phyloP scores from a whole-genome alignment of 371 early-diverging fungal species.

The Basidiobolus meristosporus region DNA sequence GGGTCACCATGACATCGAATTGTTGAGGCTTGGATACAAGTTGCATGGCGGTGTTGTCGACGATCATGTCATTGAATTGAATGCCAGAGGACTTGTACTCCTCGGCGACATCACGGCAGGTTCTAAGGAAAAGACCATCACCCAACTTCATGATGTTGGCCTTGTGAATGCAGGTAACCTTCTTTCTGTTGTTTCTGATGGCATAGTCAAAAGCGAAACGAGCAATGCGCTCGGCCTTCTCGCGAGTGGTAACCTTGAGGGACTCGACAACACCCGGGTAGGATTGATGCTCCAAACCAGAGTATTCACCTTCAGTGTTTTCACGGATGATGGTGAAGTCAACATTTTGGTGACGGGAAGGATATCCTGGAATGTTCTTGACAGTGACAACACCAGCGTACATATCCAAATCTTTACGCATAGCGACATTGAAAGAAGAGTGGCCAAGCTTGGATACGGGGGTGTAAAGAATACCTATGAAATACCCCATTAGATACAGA shows the following conservation, averaged over 20 bases:
- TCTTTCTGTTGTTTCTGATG: constrained; percentile 85
- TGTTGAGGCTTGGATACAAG: constrained; percentile 88
- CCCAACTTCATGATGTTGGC: constrained; percentile 98
- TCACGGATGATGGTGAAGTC: constrained; percentile 96
- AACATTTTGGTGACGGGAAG: constrained; percentile 72
- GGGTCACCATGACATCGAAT: constrained; percentile 95
- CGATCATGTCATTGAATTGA: constrained; percentile 91
- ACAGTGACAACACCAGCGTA: constrained; percentile 78
- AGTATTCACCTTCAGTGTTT: constrained; percentile 97
- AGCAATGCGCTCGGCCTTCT: constrained; percentile 93
- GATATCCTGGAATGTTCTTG: constrained; percentile 64
- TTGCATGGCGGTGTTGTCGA: constrained; percentile 97
- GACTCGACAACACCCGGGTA: constrained; percentile 96
- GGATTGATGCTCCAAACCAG: constrained; percentile 93
- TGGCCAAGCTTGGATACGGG: constrained; percentile 72
- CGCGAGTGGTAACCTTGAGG: constrained; percentile 83
- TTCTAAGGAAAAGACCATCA: constrained; percentile 90
- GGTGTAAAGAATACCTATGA: constrained; percentile 65
- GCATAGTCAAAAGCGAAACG: constrained; percentile 96
- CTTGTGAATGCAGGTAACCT: constrained; percentile 94
- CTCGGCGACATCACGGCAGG: constrained; percentile 83
- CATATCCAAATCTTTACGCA: constrained; percentile 92
- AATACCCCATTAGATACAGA: not conserved
- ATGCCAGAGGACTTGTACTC: constrained; percentile 76
- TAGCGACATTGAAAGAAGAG: constrained; percentile 80